These are phyloP conservation scores for Corymbia citriodora DNA, from an alignment of 441 rosid species.

Conservation along the genomic window DNA sequence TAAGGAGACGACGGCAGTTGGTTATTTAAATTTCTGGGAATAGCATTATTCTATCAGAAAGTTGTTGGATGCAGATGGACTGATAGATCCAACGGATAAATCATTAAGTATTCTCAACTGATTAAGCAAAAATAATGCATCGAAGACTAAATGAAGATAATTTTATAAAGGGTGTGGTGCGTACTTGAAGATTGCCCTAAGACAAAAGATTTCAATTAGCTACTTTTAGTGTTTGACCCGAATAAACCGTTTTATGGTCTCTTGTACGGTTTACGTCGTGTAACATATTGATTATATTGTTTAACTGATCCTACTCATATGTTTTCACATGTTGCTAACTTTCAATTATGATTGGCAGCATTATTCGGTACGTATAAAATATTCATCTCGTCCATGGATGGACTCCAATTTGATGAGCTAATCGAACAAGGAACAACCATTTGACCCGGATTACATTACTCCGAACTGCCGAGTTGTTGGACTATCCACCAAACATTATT, in stretches of 20 bases:
- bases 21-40: not conserved
- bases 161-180: not conserved
- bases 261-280: not conserved
- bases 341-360: not conserved
- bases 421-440: not conserved
- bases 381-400: not conserved
- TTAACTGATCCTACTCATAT: not conserved
- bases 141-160: not conserved
- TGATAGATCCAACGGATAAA: not conserved
- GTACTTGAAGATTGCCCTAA: not conserved
- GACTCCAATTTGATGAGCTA: not conserved
- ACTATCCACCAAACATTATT: constrained; percentile 15
- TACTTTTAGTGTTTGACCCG: not conserved
- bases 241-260: not conserved
- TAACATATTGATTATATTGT: not conserved
- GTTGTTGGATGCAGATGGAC: not conserved
- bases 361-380: not conserved
- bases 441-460: not conserved
- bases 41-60: not conserved
- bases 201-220: not conserved
- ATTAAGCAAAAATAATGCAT: not conserved
- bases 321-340: not conserved
- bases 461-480: constrained; percentile 14
- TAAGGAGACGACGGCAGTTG: not conserved
- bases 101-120: not conserved